Conservation (phyloP, 2,329 filamentous ascomycete species). For the Fusarium abutilonis region DNA sequence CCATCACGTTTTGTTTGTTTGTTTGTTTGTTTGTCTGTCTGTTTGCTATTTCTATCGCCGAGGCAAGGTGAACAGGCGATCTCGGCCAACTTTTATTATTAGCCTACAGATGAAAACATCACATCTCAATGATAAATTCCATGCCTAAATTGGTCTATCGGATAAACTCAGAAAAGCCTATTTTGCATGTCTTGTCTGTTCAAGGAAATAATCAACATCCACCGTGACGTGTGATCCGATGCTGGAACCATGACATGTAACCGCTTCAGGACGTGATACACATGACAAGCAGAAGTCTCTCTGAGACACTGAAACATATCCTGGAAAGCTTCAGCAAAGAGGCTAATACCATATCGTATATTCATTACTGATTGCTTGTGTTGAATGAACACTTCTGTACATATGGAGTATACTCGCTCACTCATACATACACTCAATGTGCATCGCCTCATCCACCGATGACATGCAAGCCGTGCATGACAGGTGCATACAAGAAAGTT, state of each 20-base stretch:
- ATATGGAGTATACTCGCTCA: too few species aligned
- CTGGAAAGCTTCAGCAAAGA: too few species aligned
- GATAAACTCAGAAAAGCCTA: neutral
- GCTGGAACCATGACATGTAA: too few species aligned
- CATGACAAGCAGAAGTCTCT: too few species aligned
- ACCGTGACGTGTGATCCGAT: neutral
- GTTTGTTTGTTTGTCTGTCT: neutral
- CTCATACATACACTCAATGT: neutral
- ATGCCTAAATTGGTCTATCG: neutral
- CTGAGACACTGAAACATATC: too few species aligned
- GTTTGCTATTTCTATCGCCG: neutral
- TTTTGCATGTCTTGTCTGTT: neutral
- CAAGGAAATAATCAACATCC: neutral
- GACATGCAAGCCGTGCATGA: conserved; percentile 2
- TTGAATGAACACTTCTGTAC: too few species aligned
- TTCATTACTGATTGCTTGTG: too few species aligned
- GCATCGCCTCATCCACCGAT: neutral
- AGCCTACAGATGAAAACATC: neutral
- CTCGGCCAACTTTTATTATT: neutral
- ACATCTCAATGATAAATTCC: neutral
- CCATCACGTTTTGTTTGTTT: too few species aligned
- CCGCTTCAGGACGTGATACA: too few species aligned
- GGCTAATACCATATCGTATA: too few species aligned
- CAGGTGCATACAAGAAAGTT: conserved; percentile 5
- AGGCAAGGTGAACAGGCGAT: neutral